These are phyloP conservation scores for Ulmus americana DNA, from an alignment of 331 rosid genomes.

Conservation along the genomic window DNA sequence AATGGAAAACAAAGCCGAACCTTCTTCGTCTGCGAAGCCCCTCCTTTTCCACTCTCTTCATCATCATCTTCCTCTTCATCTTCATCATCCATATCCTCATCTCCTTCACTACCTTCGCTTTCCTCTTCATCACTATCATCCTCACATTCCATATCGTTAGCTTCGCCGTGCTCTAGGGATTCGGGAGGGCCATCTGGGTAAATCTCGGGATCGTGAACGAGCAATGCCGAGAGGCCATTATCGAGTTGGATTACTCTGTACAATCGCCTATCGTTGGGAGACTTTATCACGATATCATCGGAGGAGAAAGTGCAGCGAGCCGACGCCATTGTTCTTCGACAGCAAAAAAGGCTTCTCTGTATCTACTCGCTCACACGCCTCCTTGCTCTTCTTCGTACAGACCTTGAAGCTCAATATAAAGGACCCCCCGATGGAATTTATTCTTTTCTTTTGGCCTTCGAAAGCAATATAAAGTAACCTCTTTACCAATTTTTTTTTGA, in stretches of 20 bases:
- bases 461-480: no score
- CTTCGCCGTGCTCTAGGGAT: conserved; percentile 19
- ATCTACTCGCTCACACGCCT: no score
- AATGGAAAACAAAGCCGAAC: conserved; percentile 34
- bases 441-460: no score
- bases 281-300: conserved; percentile 60
- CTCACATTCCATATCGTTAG: conserved; percentile 23
- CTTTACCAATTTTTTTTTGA: no score
- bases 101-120: conserved; percentile 10
- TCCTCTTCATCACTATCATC: conserved; percentile 19
- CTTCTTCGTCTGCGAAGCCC: conserved; percentile 69
- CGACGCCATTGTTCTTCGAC: background rate
- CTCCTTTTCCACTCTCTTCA: conserved; percentile 34
- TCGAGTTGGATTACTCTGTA: conserved; percentile 61
- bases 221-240: conserved; percentile 79
- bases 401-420: background rate
- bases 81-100: conserved; percentile 19
- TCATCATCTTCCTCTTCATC: conserved; percentile 21
- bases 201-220: conserved; percentile 96
- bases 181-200: conserved; percentile 49
- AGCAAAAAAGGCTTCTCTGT: background rate
- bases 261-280: conserved; percentile 71
- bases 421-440: background rate
- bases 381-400: background rate
- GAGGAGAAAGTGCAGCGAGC: conserved; percentile 36